Base-by-base conservation (phyloP, 2,329 filamentous ascomycete genomes). In the Diaporthe velutina region DNA sequence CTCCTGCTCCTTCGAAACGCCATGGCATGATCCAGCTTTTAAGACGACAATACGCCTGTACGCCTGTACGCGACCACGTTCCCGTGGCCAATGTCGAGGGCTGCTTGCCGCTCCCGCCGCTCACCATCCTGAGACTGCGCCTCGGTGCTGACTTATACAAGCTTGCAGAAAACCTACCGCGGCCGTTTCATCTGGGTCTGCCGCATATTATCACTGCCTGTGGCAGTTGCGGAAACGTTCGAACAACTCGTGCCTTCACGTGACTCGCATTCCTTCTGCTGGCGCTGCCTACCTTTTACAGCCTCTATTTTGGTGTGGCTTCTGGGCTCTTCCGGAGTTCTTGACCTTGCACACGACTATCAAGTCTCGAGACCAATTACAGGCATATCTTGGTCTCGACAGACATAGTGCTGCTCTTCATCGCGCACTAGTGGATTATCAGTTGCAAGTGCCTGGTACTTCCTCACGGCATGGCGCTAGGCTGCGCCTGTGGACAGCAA, bases 1-100 rank as follows among this genome's bases (percentile, higher is more conserved):
- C 30, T 52, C 28, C 10, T 33, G 33, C 64, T 67, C 45, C 33
- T 38, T 50, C 45, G 64, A 67, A 67, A 67, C 64, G 64, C 64
- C 64, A 67, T 67, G 61, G 61, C 61, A 52, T 50, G n/a, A 30
- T 13, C 40, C 40, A 22, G 45, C 30, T 17, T 48, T 48, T 67
- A 13, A 50, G 64, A 67, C 45, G 64, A 52, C 17, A 38, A 67
- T 38, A 67, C 45, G 64, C 64, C 19, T 30, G 28, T 48, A 66
- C 60, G 60, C 42, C 40, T 30, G 25, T 30, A 30, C 38, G 58
- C 40, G 30, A 52, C 22, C n/a, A 52, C 64, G 48, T 28, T 40
- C 45, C 40, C 35, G 45, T 52, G 30, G 22, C 17, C 45, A 67
- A n/a, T 67, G 30, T 50, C 7, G 35, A 60, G 35, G 35, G n/a